Evolutionary conservation across 768 basidiomycete genomes (phyloP), one percentile per base, ranked within the genome.

Genomic region (Rhizopogon salebrosus): DNA sequence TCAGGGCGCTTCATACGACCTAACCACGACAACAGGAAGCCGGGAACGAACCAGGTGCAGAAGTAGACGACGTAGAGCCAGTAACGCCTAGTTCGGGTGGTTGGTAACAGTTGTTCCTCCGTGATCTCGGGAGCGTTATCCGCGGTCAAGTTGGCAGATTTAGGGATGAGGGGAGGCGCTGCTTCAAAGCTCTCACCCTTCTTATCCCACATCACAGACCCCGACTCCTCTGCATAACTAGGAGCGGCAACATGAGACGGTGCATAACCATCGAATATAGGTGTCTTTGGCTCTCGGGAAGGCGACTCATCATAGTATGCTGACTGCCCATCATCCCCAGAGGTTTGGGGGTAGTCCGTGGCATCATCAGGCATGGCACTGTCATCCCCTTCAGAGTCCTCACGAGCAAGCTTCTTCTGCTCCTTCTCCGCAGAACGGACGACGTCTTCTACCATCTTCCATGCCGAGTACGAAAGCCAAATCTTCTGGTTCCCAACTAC

Each of bases 1-100:
- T 86, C 84, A 20, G 83, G 80, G 9, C 84, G 79, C 63, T 84
- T 84, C 84, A 86, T 83, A 16, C 80, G 75, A 5, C 84, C 83
- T 42, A 84, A 35, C 45, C 68, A 65, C 41, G 63, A 63, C 29
- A 85, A 71, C 3, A 74, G 54, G 56, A 84, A 80, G 23, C 69
- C 57, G 0, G 85, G 85, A 14, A 85, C 77, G 69, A 77, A 78
- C 69, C 73, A 80, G 0, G 85, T 85, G 39, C 70, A 57, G 4
- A 71, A 22, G 77, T 79, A 74, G 22, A 83, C 83, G 41, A 80
- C 61, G 27, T 70, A 71, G 6, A 86, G 68, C 84, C 84, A 86
- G 66, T 79, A 77, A 48, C 80, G 70, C 39, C 84, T 74, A 10
- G 78, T 66, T 9, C 75, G 69, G 29, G 76, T 83, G 10, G 80